Base-by-base conservation (phyloP, 306 rosid genomes). In the Acacia crassicarpa region DNA sequence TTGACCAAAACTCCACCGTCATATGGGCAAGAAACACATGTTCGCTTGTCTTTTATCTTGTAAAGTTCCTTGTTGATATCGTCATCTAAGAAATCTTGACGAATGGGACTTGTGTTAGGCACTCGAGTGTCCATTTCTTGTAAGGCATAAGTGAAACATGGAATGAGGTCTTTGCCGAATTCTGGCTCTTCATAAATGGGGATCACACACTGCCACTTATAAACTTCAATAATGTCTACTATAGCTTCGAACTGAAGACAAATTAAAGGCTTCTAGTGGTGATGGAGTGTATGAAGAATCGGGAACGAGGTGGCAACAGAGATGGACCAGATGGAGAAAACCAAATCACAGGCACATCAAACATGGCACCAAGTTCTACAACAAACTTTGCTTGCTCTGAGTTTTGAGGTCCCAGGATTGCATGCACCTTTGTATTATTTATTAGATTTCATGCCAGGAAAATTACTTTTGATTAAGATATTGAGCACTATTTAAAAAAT, bases 21-120 rank as follows among this genome's bases (percentile, higher is more conserved):
- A 82, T 77, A 72, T 89, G 92, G 35, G 80, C 84, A 40, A 89
- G 20, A 35, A 89, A 80, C 15, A 89, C 63, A 80, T 9, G 84
- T 83, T 20, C 23, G 27, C 11, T 41, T n/a, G 33, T 8, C 32
- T 12, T 41, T 69, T 2, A 69, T 40, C 33, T 12, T 69, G 0
- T 3, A 0, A n/a, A 69, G 10, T 33, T 69, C 74, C 1, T n/a
- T 6, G 0, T 0, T 4, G 25, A 69, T 41, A 2, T 69, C 2
- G 0, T 1, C 4, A 5, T 17, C 59, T 30, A 6, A 40, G 5
- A 77, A 46, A 17, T 73, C 13, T 12, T 65, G 76, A 32, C 77
- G 33, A 15, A 89, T 84, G 71, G 30, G 43, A 25, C 76, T 74
- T 80, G 77, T 54, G 33, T 43, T 10, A 67, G 73, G 30, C 23